These are phyloP conservation scores for Penicillium daleae DNA, from an alignment of 495 filamentous ascomycete genomes.

Conservation along the genomic window DNA sequence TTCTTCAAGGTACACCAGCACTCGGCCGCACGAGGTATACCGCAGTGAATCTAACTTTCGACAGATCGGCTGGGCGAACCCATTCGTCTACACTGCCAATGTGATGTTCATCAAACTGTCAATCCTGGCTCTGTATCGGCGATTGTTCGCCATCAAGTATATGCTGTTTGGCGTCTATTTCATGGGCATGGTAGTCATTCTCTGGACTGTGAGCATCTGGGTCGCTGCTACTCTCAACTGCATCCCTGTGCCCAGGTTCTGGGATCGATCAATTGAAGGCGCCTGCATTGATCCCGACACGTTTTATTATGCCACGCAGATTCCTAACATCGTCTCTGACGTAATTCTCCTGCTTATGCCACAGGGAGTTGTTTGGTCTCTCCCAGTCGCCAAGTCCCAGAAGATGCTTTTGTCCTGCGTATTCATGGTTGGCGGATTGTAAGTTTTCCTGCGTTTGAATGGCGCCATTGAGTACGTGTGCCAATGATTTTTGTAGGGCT, in stretches of 20 bases:
- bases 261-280: constrained; percentile 31
- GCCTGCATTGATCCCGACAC: constrained; percentile 34
- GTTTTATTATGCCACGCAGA: constrained; percentile 41
- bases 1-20: constrained; percentile 32
- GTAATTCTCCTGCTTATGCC: constrained; percentile 50
- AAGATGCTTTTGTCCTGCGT: constrained; percentile 44
- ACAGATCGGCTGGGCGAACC: constrained; percentile 35
- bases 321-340: constrained; percentile 49
- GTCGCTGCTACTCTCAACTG: constrained; percentile 37
- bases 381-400: constrained; percentile 41
- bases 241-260: constrained; percentile 38
- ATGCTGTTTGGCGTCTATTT: constrained; percentile 34
- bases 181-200: constrained; percentile 31
- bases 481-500: constrained; percentile 14
- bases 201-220: constrained; percentile 37
- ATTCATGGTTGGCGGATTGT: constrained; percentile 48
- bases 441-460: constrained; percentile 19
- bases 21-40: not conserved
- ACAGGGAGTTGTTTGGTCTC: constrained; percentile 45
- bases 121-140: constrained; percentile 47
- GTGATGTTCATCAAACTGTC: constrained; percentile 46
- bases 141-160: constrained; percentile 35
- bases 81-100: constrained; percentile 36
- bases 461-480: not conserved
- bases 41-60: not conserved